Evolutionary conservation across 1,284 basidiomycete genomes (phyloP), one percentile per base, ranked within the genome.

Genomic region (Bjerkandera adusta): DNA sequence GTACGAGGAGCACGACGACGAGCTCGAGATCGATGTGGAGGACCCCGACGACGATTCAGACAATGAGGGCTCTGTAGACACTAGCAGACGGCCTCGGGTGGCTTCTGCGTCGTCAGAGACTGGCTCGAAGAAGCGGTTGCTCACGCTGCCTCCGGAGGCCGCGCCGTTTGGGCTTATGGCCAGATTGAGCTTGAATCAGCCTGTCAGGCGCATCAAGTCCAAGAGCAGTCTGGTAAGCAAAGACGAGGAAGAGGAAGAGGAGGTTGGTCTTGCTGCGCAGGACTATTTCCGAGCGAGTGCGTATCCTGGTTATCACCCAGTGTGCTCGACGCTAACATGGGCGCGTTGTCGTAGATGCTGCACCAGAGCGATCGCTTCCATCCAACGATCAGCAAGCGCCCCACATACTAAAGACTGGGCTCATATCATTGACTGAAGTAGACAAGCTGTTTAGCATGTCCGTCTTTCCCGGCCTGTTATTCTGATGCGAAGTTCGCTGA

Each of bases 371-470:
- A n/a, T n/a, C n/a, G 2, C 57, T 59, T 47, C 62, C 39, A 54
- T 59, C 29, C 56, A 59, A 42, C n/a, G 46, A 68, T 55, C 63
- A 81, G 44, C 76, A 76, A 49, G 67, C 77, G 3, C 88, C 90
- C 3, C 74, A 81, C 53, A 87, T 93, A 47, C 70, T 93, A 30
- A 74, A 79, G 16, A 76, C 78, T 29, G 81, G 82, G 1, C 71
- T 92, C 21, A 79, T 93, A 46, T 79, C 79, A 2, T 75, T 80
- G 0, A 68, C 70, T 21, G 89, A 92, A 55, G 89, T 82, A 1
- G 85, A 92, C 53, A 76, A 78, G 43, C 68, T 93, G 12, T 93
- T 93, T 66, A 72, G 77, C 55, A 88, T 91, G 85, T 92, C 59
- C 48, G 82, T 66, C 16, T 11, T 21, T 25, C n/a, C n/a, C n/a